Conservation (phyloP, 169 alveolate species). For the Besnoitia besnoiti region DNA sequence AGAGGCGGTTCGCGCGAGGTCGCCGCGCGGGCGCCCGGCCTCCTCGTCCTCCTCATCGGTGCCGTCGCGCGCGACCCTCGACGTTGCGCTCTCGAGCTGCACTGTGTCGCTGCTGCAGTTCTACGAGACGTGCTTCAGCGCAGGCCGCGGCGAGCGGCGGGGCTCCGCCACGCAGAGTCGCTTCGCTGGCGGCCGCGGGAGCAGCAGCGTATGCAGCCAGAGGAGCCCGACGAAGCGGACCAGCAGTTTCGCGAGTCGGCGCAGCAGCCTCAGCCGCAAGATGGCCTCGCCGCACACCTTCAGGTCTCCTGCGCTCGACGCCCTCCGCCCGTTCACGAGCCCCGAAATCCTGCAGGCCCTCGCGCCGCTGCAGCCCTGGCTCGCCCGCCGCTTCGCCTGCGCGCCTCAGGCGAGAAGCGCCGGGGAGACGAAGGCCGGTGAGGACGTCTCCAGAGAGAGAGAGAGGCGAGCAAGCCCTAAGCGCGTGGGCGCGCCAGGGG, state of each 20-base stretch:
- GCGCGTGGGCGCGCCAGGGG: no score
- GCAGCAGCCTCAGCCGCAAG: slow-evolving; percentile 37
- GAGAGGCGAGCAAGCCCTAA: no score
- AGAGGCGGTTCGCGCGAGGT: background rate
- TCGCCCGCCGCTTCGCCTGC: background rate
- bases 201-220: background rate
- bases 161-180: no score
- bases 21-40: background rate
- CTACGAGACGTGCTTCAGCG: slow-evolving; percentile 33
- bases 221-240: background rate
- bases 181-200: no score
- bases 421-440: no score
- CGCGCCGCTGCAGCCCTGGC: background rate
- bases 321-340: background rate
- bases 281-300: slow-evolving; percentile 9
- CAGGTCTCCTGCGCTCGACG: background rate
- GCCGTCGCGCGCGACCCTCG: background rate
- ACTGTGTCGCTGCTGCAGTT: slow-evolving; percentile 6
- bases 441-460: no score
- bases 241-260: slow-evolving; percentile 23
- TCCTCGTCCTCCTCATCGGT: background rate
- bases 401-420: no score
- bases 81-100: background rate
- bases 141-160: background rate
- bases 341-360: slow-evolving; percentile 6